Evolutionary conservation across 2,329 filamentous ascomycete species (phyloP).

Genomic region (Stagonosporopsis tanaceti): DNA sequence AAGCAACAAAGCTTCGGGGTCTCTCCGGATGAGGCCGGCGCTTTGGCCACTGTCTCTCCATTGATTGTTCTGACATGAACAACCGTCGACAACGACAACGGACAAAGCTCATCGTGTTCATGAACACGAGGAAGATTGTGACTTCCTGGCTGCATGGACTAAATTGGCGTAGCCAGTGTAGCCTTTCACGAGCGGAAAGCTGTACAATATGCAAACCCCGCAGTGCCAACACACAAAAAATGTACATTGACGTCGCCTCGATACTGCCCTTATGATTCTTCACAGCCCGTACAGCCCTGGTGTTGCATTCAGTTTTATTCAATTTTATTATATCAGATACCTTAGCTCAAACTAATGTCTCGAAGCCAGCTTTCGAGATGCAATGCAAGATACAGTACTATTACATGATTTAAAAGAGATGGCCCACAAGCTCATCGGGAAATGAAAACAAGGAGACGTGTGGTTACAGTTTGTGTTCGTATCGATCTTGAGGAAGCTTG

Average conservation of each 20-base stretch:
- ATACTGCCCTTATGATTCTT: neutral
- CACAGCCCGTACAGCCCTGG: neutral
- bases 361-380: neutral
- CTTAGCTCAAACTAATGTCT: neutral
- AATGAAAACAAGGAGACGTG: too few relatives aligned
- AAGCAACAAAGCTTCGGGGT: neutral
- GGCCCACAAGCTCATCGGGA: neutral
- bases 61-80: neutral
- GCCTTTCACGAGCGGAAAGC: neutral
- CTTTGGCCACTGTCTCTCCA: slow-evolving; percentile 1
- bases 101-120: neutral
- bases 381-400: neutral
- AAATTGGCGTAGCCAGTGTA: neutral
- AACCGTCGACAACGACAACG: neutral
- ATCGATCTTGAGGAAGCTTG: neutral
- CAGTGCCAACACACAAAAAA: slow-evolving; percentile 3
- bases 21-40: neutral
- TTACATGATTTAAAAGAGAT: neutral
- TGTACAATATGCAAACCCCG: neutral
- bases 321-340: neutral
- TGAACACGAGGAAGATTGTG: too few relatives aligned
- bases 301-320: too few relatives aligned
- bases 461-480: neutral
- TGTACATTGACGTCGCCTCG: neutral
- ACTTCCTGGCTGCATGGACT: neutral